A percentile compares a stretch with the other conserved stretches of the same genome.
Conservation (phyloP, 306 rosid genomes). For the Cicer yamashitae region DNA sequence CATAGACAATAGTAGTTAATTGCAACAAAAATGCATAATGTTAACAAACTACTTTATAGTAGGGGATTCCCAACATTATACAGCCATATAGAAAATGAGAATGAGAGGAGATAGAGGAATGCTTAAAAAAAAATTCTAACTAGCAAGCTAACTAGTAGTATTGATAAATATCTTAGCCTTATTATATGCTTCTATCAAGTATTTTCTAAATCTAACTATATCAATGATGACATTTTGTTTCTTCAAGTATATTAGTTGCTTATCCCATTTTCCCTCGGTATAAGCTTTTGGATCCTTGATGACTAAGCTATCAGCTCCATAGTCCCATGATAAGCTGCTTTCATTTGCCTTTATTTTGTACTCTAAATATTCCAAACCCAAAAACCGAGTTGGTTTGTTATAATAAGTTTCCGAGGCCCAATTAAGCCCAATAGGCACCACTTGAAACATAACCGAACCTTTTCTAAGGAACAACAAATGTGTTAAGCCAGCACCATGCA, state of each 20-base stretch:
- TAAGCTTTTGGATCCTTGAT: slow-evolving; percentile 34
- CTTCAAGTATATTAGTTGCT: slow-evolving; percentile 34
- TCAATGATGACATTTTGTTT: slow-evolving; percentile 45
- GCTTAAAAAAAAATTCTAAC: background rate
- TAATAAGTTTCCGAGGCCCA: slow-evolving; percentile 50
- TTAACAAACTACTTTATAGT: too few relatives aligned
- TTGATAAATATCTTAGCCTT: slow-evolving; percentile 42
- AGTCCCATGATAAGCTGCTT: slow-evolving; percentile 42
- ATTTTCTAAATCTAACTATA: slow-evolving; percentile 41
- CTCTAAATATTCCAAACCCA: slow-evolving; percentile 50
- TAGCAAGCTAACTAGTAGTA: background rate
- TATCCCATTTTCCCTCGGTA: slow-evolving; percentile 13
- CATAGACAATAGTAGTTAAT: background rate
- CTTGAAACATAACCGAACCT: slow-evolving; percentile 51
- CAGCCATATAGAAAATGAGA: too few relatives aligned
- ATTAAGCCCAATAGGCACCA: slow-evolving; percentile 56
- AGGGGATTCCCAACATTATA: too few relatives aligned
- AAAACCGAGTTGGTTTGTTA: slow-evolving; percentile 25
- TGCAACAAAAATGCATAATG: too few relatives aligned
- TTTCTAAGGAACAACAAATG: slow-evolving; percentile 48
- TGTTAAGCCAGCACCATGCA: slow-evolving; percentile 66
- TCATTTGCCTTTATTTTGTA: slow-evolving; percentile 47
- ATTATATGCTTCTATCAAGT: slow-evolving; percentile 3
- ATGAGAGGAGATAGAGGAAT: background rate
- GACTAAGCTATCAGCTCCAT: slow-evolving; percentile 45